Base-by-base conservation (phyloP, 495 filamentous ascomycete genomes). In the Xylaria telfairii region DNA sequence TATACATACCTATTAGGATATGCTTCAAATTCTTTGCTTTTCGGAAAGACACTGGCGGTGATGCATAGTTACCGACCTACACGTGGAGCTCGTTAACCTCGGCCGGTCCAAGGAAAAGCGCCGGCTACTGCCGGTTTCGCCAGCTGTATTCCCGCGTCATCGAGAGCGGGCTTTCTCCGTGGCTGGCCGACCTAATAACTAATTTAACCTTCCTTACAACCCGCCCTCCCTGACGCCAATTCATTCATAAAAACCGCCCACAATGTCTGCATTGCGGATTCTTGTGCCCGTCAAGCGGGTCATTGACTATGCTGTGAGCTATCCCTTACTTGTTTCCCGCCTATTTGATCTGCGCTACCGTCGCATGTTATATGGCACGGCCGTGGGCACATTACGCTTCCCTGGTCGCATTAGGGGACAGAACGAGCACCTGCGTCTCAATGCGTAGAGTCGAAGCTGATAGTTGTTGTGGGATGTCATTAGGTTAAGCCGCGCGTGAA, bases 401-500 rank as follows among this genome's bases (percentile, higher is more conserved):
- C 30, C 56, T 32, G 7, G 56, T 8, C 9, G n/a, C 19, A 37
- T 19, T 21, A 13, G 17, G 30, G 32, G 24, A 59, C 4, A n/a
- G 56, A 21, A 32, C 30, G 21, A 37, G 32, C 21, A 26, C n/a
- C 34, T 10, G 12, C 3, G 42, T 62, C 2, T 30, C 9, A 42
- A 15, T 13, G 37, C 42, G 21, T 17, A 15, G 13, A 44, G 21
- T 17, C 12, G 12, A 39, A 34, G 64, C 64, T 66, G 46, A 57
- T 12, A 17, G 46, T 39, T 47, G 1, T 26, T 21, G 21, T 44
- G 26, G 15, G 9, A 37, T 59, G 28, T 8, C 17, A 44, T 21
- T 77, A 99, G 96, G 89, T 97, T 88, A 98, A 97, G 87, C 96
- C 96, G 67, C 93, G 96, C 74, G 93, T 98, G 87, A 98, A 98